A percentile compares a stretch with the other conserved stretches of the same genome.
phyloP scores from a whole-genome alignment of 768 basidiomycete genomes.

The Tephrocybe sp. region DNA sequence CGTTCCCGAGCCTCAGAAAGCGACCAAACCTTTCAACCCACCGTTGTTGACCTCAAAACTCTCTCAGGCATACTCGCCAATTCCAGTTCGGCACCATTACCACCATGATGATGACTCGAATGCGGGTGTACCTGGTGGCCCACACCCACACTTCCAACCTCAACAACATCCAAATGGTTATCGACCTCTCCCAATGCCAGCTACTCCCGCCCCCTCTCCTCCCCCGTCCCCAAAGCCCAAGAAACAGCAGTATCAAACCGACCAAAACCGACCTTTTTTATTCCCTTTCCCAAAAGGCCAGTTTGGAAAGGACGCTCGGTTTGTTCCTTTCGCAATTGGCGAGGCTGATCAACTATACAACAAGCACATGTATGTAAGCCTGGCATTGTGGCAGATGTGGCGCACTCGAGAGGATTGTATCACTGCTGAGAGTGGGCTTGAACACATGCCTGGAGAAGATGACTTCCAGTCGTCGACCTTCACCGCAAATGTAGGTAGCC shows the following conservation, averaged over 20 bases:
- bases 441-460: slow-evolving; percentile 72
- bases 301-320: slow-evolving; percentile 53
- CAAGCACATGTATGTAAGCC: slow-evolving; percentile 86
- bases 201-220: slow-evolving; percentile 90
- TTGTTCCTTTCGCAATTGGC: slow-evolving; percentile 95
- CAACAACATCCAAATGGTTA: slow-evolving; percentile 33
- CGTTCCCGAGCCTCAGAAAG: slow-evolving; percentile 28
- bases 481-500: slow-evolving; percentile 38
- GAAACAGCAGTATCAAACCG: slow-evolving; percentile 98
- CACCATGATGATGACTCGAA: slow-evolving; percentile 77
- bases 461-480: slow-evolving; percentile 54
- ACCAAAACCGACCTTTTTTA: slow-evolving; percentile 89
- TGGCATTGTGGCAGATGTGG: slow-evolving; percentile 94
- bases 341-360: slow-evolving; percentile 92
- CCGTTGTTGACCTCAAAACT: slow-evolving; percentile 59
- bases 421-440: slow-evolving; percentile 88
- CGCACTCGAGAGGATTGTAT: slow-evolving; percentile 93
- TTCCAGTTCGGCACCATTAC: slow-evolving; percentile 92
- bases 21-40: slow-evolving; percentile 32
- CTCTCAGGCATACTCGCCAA: slow-evolving; percentile 89
- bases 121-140: slow-evolving; percentile 36
- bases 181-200: slow-evolving; percentile 59
- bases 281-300: slow-evolving; percentile 88
- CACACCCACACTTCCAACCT: slow-evolving; percentile 32
- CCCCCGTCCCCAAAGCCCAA: slow-evolving; percentile 87